Percentiles rank a stretch among this genome's conserved stretches.
Evolutionary conservation across 2,329 filamentous ascomycete species (phyloP).

Genomic region (Clonostachys byssicola): DNA sequence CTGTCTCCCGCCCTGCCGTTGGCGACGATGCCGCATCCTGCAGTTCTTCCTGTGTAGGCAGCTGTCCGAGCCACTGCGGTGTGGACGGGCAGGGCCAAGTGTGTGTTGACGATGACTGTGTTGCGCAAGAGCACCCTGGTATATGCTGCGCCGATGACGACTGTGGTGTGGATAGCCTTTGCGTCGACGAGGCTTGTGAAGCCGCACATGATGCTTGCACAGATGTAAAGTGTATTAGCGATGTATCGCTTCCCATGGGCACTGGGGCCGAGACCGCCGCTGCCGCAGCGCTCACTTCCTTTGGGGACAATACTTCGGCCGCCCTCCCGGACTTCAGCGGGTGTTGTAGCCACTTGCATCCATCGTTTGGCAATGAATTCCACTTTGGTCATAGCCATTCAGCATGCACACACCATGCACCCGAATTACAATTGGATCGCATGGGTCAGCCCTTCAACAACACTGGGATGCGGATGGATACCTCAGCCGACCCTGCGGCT

Average conservation of each 20-base stretch:
- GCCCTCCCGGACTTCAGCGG: too few relatives aligned
- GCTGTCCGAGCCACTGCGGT: conserved; percentile 26
- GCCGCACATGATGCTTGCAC: conserved; percentile 26
- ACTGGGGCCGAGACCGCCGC: conserved; percentile 11
- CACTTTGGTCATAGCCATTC: neutral
- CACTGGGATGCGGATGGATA: neutral
- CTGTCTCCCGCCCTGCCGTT: neutral
- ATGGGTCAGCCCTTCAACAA: neutral
- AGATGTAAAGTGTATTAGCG: conserved; percentile 22
- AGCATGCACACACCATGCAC: neutral
- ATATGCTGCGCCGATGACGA: conserved; percentile 28
- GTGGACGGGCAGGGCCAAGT: conserved; percentile 18
- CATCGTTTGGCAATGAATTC: neutral
- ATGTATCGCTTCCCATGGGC: conserved; percentile 10
- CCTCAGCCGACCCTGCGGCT: neutral
- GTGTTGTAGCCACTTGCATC: neutral
- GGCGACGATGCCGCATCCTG: neutral
- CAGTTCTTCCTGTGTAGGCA: neutral
- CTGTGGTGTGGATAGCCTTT: conserved; percentile 27
- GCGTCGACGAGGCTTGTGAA: conserved; percentile 31
- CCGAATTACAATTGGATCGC: neutral
- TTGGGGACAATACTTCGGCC: conserved; percentile 10
- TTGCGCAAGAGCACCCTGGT: conserved; percentile 12
- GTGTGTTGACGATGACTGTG: conserved; percentile 26
- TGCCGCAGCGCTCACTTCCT: conserved; percentile 21